A percentile compares a stretch with the other conserved stretches of the same genome.
Conservation (phyloP, 2,329 filamentous ascomycete species). For the Penicillium capsulatum region DNA sequence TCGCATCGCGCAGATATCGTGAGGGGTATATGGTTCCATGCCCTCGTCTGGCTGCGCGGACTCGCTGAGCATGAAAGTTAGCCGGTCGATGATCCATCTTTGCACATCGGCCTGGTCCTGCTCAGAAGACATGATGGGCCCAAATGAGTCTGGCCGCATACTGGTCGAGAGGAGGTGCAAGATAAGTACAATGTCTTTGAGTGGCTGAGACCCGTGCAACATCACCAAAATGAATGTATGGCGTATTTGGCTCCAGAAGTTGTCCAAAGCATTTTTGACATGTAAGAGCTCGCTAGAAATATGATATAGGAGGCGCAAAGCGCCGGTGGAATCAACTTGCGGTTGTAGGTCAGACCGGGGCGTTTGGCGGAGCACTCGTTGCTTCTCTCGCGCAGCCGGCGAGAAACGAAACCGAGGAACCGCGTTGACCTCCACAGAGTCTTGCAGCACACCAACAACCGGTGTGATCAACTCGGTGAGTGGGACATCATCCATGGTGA, state of each 20-base stretch:
- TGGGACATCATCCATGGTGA: constrained; percentile 37
- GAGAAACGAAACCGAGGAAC: constrained; percentile 48
- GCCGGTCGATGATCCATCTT: constrained; percentile 52
- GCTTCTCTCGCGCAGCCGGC: constrained; percentile 39
- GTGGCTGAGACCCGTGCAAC: constrained; percentile 54
- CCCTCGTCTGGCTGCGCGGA: constrained; percentile 46
- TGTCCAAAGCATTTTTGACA: constrained; percentile 38
- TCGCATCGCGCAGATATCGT: constrained; percentile 42
- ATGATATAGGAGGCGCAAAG: constrained; percentile 52
- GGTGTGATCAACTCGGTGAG: constrained; percentile 36
- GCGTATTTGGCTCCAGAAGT: constrained; percentile 56
- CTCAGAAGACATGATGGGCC: constrained; percentile 46
- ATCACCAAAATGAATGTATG: constrained; percentile 57
- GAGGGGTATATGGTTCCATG: constrained; percentile 35
- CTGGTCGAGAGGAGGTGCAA: constrained; percentile 55
- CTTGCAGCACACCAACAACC: constrained; percentile 41
- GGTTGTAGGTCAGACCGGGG: constrained; percentile 42
- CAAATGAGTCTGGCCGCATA: constrained; percentile 51
- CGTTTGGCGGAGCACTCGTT: constrained; percentile 38
- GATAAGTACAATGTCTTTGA: constrained; percentile 53
- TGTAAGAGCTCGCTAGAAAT: constrained; percentile 49
- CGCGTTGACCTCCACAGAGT: constrained; percentile 52
- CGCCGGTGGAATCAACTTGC: constrained; percentile 52
- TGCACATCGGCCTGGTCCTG: constrained; percentile 41
- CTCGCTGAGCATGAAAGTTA: constrained; percentile 56